Percentiles rank a stretch among this genome's conserved stretches.
phyloP scores from a whole-genome alignment of 768 basidiomycete species.

The Phylloporus sp. region DNA sequence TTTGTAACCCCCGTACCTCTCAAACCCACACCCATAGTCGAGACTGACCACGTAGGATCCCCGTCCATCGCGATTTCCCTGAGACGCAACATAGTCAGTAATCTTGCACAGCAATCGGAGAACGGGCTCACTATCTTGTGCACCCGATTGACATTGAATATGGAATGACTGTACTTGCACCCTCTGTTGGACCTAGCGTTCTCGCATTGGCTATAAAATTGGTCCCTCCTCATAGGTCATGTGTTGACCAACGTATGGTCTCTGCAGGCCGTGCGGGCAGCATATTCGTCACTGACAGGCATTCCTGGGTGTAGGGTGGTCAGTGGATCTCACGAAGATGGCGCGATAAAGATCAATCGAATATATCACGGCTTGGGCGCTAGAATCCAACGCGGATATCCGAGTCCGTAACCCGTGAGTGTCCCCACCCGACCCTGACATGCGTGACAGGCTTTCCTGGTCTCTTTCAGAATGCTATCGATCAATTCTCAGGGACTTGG shows the following conservation, averaged over 20 bases:
- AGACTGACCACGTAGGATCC: conserved; percentile 7
- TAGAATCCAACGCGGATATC: no score
- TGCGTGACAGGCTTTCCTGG: no score
- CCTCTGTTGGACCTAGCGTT: neutral
- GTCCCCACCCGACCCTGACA: no score
- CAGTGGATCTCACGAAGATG: neutral
- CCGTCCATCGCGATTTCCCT: conserved; percentile 6
- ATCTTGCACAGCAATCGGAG: neutral
- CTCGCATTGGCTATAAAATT: conserved; percentile 10
- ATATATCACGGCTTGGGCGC: neutral
- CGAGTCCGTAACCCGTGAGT: no score
- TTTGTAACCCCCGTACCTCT: conserved; percentile 13
- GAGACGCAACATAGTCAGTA: no score
- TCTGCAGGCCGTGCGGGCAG: conserved; percentile 17
- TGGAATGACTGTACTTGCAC: conserved; percentile 21
- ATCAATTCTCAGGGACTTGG: no score
- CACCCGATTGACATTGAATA: conserved; percentile 16
- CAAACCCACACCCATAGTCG: conserved; percentile 12
- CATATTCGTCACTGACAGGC: conserved; percentile 17
- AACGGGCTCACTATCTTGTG: conserved; percentile 9
- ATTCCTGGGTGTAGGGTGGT: neutral
- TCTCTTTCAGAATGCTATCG: no score
- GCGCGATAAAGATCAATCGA: neutral
- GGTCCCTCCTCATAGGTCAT: neutral
- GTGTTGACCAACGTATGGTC: conserved; percentile 10